A percentile compares a stretch with the other conserved stretches of the same genome.
phyloP scores from a whole-genome alignment of 495 filamentous ascomycete genomes.

The Chaetomidium leptoderma region DNA sequence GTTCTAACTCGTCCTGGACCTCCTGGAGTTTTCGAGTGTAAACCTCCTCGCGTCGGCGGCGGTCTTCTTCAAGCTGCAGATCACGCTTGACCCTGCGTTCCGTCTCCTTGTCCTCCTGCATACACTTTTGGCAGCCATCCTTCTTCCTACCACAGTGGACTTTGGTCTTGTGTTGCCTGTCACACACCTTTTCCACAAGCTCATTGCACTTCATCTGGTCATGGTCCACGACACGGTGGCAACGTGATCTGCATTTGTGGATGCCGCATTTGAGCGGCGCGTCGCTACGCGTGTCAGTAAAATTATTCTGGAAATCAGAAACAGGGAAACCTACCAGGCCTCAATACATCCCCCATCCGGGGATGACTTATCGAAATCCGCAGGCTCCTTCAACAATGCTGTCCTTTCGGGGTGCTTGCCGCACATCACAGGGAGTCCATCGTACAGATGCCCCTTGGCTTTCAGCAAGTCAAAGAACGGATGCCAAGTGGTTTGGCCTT shows the following conservation, averaged over 20 bases:
- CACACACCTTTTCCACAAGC: constrained; percentile 47
- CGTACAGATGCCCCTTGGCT: constrained; percentile 52
- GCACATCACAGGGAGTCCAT: constrained; percentile 67
- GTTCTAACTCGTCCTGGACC: constrained; percentile 55
- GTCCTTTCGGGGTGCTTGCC: constrained; percentile 57
- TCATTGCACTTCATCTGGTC: constrained; percentile 56
- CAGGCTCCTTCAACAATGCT: constrained; percentile 40
- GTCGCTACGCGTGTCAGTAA: constrained; percentile 34
- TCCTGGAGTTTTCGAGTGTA: constrained; percentile 51
- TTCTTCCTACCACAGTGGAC: constrained; percentile 32
- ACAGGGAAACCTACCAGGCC: constrained; percentile 53
- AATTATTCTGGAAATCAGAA: background rate
- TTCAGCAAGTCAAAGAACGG: constrained; percentile 58
- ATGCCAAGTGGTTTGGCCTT: constrained; percentile 56
- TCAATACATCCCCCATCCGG: constrained; percentile 72
- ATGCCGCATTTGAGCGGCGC: constrained; percentile 55
- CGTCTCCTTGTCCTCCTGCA: constrained; percentile 46
- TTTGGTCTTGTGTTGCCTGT: constrained; percentile 47
- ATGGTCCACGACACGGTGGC: constrained; percentile 64
- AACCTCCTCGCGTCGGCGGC: constrained; percentile 45
- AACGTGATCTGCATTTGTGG: constrained; percentile 58
- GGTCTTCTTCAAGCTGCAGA: constrained; percentile 50
- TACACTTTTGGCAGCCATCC: constrained; percentile 46
- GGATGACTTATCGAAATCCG: constrained; percentile 57
- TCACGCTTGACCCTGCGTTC: constrained; percentile 47